Evolutionary conservation across 1,284 basidiomycete genomes (phyloP).

Genomic region (Limonomyces culmigenus): DNA sequence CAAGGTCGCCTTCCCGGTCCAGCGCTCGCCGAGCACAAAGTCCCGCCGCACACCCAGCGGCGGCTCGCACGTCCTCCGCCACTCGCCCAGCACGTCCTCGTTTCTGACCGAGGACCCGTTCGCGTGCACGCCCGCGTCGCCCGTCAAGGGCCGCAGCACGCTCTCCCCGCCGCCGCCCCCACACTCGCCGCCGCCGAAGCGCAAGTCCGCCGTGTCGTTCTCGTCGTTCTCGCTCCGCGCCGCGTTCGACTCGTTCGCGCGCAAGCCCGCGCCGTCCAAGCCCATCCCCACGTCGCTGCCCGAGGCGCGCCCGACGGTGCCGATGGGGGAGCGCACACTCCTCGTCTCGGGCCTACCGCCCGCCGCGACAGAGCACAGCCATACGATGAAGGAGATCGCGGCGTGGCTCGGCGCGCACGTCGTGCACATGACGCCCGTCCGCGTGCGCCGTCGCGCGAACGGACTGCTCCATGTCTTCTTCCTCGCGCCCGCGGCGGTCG

Average conservation of each 20-base stretch:
- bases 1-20: too few relatives aligned
- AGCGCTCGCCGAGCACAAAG: not conserved
- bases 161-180: too few relatives aligned
- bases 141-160: not conserved
- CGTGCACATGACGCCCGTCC: not conserved
- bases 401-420: not conserved
- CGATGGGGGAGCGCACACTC: not conserved
- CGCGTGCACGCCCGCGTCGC: not conserved
- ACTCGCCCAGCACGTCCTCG: not conserved
- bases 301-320: not conserved
- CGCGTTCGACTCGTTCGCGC: not conserved
- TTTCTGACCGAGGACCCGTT: not conserved
- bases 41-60: not conserved
- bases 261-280: not conserved
- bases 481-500: not conserved
- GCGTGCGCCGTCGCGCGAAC: not conserved
- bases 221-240: not conserved
- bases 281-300: not conserved
- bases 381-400: too few relatives aligned
- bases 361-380: too few relatives aligned
- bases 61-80: not conserved
- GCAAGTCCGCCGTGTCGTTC: not conserved
- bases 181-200: not conserved
- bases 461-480: not conserved
- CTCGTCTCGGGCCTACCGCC: not conserved